Evolutionary conservation across 768 basidiomycete genomes (phyloP), one percentile per base, ranked within the genome.

Genomic region (Sporobolomyces pararoseus): DNA sequence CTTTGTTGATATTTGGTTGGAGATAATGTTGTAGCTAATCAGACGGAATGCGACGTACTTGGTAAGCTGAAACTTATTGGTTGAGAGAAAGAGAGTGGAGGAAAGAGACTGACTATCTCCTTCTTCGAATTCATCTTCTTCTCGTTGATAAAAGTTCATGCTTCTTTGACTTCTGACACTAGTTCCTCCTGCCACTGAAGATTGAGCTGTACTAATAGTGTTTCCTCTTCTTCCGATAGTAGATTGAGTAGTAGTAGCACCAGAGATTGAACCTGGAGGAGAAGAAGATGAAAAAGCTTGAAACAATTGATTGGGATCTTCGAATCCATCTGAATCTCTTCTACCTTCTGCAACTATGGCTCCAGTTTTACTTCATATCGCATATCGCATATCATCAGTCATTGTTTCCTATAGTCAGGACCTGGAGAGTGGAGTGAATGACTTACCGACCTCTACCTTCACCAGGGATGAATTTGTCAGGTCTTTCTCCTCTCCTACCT

Each of bases 231-330:
- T 47, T n/a, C 31, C 52, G 10, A 51, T 35, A 4, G 63, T 62
- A 19, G 65, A 53, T 44, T 68, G 60, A 37, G 32, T 23, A 19
- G 65, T 54, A 7, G 63, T 34, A n/a, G n/a, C n/a, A 21, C 42
- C 35, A 44, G 55, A 34, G 52, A 44, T 23, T 1, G 37, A 66
- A 2, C 46, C 54, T 12, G 60, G 17, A 7, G 66, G 67, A 6
- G 69, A 55, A 6, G 79, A 76, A 0, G 74, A 75, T n/a, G n/a
- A n/a, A n/a, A n/a, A n/a, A n/a, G n/a, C 12, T 64, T 25, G 76
- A 81, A 80, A 77, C 79, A 81, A 19, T n/a, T 63, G 76, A 42
- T 72, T 74, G 29, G 78, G 68, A 61, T 79, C 78, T 65, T 82
- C 81, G 66, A 79, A 78, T 1, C 81, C 81, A 16, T 78, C 77